These are phyloP conservation scores for Corymbia citriodora DNA, from an alignment of 441 rosid species.

Conservation along the genomic window DNA sequence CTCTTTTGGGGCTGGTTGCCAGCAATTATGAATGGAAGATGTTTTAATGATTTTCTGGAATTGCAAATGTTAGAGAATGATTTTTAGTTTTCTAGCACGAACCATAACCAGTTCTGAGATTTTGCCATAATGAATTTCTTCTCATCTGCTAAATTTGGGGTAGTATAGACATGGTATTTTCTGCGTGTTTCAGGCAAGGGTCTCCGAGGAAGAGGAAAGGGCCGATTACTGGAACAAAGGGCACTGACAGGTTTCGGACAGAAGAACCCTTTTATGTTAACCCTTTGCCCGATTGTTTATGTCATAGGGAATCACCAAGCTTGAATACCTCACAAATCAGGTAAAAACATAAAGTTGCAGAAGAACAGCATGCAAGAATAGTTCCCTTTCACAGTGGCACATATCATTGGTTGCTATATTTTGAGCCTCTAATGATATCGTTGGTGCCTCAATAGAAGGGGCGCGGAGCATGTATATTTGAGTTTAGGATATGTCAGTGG, in stretches of 20 bases:
- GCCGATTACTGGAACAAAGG: slow-evolving; percentile 85
- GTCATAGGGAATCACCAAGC: slow-evolving; percentile 34
- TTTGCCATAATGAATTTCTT: background rate
- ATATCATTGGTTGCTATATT: background rate
- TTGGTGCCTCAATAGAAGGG: background rate
- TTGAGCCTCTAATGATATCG: background rate
- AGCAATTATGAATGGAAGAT: background rate
- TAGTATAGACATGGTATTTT: background rate
- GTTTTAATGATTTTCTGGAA: background rate
- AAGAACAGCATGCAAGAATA: background rate
- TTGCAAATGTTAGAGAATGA: background rate
- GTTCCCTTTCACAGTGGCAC: background rate
- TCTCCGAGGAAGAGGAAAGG: slow-evolving; percentile 94
- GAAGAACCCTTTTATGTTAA: slow-evolving; percentile 94
- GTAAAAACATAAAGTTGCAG: background rate
- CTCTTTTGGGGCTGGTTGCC: background rate
- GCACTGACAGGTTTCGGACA: slow-evolving; percentile 83
- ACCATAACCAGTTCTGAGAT: background rate
- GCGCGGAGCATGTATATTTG: background rate
- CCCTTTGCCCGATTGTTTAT: slow-evolving; percentile 91
- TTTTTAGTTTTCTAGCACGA: background rate
- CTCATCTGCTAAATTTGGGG: background rate
- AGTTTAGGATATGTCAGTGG: background rate
- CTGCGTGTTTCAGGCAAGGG: slow-evolving; percentile 62
- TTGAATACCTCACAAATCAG: slow-evolving; percentile 14